phyloP scores from a whole-genome alignment of 192 early-diverging fungal species.

The Coemansia furcata region DNA sequence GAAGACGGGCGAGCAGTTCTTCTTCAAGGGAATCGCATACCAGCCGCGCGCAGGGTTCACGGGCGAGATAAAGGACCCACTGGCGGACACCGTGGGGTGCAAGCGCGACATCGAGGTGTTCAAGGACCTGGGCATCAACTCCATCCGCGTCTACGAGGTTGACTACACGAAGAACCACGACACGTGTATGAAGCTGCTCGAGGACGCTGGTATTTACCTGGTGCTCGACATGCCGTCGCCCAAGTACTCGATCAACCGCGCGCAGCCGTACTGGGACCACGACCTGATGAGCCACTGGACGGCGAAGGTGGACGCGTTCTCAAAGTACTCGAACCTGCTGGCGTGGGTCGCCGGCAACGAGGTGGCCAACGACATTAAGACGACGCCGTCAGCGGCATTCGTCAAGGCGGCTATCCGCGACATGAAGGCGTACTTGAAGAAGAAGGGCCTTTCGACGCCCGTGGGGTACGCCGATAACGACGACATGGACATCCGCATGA shows the following conservation, averaged over 20 bases:
- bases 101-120: slow-evolving; percentile 63
- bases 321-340: slow-evolving; percentile 60
- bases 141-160: slow-evolving; percentile 71
- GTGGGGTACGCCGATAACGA: slow-evolving; percentile 77
- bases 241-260: slow-evolving; percentile 62
- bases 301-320: slow-evolving; percentile 65
- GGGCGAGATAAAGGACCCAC: slow-evolving; percentile 54
- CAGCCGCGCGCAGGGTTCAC: slow-evolving; percentile 58
- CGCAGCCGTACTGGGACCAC: slow-evolving; percentile 58
- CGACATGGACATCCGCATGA: slow-evolving; percentile 62
- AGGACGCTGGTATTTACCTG: slow-evolving; percentile 65
- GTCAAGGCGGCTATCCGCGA: slow-evolving; percentile 69
- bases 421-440: slow-evolving; percentile 60
- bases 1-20: slow-evolving; percentile 71
- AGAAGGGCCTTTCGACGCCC: slow-evolving; percentile 55
- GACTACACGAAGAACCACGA: slow-evolving; percentile 65
- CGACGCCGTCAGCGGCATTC: slow-evolving; percentile 61
- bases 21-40: slow-evolving; percentile 72
- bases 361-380: slow-evolving; percentile 65
- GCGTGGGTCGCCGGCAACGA: slow-evolving; percentile 77
- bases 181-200: slow-evolving; percentile 67
- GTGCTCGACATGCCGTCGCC: slow-evolving; percentile 64
- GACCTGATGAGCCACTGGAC: slow-evolving; percentile 56
- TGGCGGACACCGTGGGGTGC: slow-evolving; percentile 62
- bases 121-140: slow-evolving; percentile 65